Conservation (phyloP, 805 yeast species). For the Kuraishia molischiana region DNA sequence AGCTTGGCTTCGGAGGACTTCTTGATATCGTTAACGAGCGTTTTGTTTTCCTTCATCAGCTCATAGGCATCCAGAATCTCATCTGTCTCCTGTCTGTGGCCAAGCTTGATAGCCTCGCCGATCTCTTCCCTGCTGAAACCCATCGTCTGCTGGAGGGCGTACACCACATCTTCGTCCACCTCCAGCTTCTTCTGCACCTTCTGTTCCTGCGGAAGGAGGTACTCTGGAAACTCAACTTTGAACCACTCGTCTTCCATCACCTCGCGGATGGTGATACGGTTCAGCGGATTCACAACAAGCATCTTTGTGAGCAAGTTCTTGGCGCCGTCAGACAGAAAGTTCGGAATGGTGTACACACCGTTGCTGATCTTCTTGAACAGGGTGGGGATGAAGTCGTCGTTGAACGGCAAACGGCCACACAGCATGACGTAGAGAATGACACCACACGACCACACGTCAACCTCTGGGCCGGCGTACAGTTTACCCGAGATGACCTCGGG, state of each 20-base stretch:
- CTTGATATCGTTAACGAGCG: slow-evolving; percentile 58
- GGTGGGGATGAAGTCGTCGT: slow-evolving; percentile 93
- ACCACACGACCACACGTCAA: slow-evolving; percentile 97
- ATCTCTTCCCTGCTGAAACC: slow-evolving; percentile 86
- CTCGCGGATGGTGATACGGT: slow-evolving; percentile 86
- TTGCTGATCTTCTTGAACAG: slow-evolving; percentile 85
- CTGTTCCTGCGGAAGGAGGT: slow-evolving; percentile 53
- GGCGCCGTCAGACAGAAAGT: slow-evolving; percentile 78
- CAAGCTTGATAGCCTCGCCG: slow-evolving; percentile 44
- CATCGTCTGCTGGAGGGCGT: slow-evolving; percentile 70
- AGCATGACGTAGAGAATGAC: slow-evolving; percentile 92
- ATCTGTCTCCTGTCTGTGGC: slow-evolving; percentile 36
- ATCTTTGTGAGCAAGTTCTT: slow-evolving; percentile 73
- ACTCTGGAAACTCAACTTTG: slow-evolving; percentile 68
- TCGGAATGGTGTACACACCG: slow-evolving; percentile 89
- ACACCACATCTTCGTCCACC: slow-evolving; percentile 68
- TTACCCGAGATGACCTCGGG: slow-evolving; percentile 95
- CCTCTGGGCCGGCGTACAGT: slow-evolving; percentile 95
- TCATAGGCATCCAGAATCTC: slow-evolving; percentile 84
- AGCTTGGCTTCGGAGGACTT: slow-evolving; percentile 37
- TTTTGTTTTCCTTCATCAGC: slow-evolving; percentile 70
- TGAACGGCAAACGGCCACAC: slow-evolving; percentile 92
- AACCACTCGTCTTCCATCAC: slow-evolving; percentile 95
- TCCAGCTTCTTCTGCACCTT: slow-evolving; percentile 16
- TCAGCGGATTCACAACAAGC: slow-evolving; percentile 91